phyloP scores from a whole-genome alignment of 2,329 filamentous ascomycete genomes.

The Nigrospora osmanthi region DNA sequence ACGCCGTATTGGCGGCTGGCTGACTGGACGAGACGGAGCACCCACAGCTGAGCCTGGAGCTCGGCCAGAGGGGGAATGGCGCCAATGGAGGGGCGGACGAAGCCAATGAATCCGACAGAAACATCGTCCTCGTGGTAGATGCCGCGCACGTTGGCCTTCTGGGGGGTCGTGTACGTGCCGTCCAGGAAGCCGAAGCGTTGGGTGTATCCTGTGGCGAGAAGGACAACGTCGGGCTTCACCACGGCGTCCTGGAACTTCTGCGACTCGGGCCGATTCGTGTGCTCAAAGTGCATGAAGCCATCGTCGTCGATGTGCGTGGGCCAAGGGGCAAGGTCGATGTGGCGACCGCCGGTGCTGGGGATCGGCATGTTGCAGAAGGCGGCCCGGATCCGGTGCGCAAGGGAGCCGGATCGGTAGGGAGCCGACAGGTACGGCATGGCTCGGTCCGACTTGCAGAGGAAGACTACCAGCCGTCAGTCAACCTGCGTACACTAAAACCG shows the following conservation, averaged over 20 bases:
- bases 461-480: slow-evolving; percentile 7
- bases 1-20: slow-evolving; percentile 13
- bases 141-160: slow-evolving; percentile 42
- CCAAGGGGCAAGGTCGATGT: slow-evolving; percentile 37
- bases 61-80: slow-evolving; percentile 41
- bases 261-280: slow-evolving; percentile 19
- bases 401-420: slow-evolving; percentile 22
- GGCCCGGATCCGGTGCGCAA: slow-evolving; percentile 25
- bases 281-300: slow-evolving; percentile 27
- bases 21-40: slow-evolving; percentile 28
- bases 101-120: slow-evolving; percentile 36
- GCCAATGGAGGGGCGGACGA: slow-evolving; percentile 32
- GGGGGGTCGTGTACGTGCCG: slow-evolving; percentile 30
- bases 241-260: slow-evolving; percentile 13
- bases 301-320: slow-evolving; percentile 26
- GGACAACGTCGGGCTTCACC: slow-evolving; percentile 33
- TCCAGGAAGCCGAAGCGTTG: slow-evolving; percentile 32
- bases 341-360: slow-evolving; percentile 26
- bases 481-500: not conserved
- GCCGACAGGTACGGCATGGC: slow-evolving; percentile 34
- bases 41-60: slow-evolving; percentile 39
- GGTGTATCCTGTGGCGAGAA: slow-evolving; percentile 39
- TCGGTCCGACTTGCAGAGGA: slow-evolving; percentile 29
- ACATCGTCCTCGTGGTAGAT: slow-evolving; percentile 37
- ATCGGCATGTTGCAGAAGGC: slow-evolving; percentile 30